Percentiles rank a stretch among this genome's conserved stretches.
phyloP scores from a whole-genome alignment of 495 filamentous ascomycete species.

The Aspergillus funiculosus region DNA sequence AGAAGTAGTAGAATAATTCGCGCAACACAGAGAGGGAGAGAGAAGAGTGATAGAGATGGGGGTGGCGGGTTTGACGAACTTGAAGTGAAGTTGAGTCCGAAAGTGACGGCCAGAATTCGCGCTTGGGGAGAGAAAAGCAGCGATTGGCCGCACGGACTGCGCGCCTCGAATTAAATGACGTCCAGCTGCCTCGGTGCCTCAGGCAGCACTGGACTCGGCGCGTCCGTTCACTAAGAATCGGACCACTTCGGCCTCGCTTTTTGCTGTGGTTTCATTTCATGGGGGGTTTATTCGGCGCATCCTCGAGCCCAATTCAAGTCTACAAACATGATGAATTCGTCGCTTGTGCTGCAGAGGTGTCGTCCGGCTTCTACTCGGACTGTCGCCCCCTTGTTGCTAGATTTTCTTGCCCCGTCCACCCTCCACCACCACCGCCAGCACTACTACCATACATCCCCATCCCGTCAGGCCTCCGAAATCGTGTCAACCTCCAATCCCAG shows the following conservation, averaged over 20 bases:
- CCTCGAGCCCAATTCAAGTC: not conserved
- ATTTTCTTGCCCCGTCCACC: conserved; percentile 40
- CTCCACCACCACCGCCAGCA: conserved; percentile 23
- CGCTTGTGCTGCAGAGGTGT: conserved; percentile 17
- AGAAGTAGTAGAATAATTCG: not conserved
- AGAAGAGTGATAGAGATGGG: not conserved
- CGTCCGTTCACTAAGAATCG: conserved; percentile 15
- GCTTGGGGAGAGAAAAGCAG: conserved; percentile 16
- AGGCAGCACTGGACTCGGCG: conserved; percentile 19
- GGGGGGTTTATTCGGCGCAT: too few species aligned
- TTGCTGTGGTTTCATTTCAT: too few species aligned
- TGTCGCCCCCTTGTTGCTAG: conserved; percentile 29
- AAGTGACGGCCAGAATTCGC: conserved; percentile 12
- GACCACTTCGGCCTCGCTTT: conserved; percentile 13
- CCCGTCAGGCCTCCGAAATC: conserved; percentile 6
- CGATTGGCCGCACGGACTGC: too few species aligned
- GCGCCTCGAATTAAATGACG: too few species aligned
- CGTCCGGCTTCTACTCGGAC: conserved; percentile 16
- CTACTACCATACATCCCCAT: conserved; percentile 30
- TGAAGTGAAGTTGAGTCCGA: conserved; percentile 11
- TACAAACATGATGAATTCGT: conserved; percentile 9
- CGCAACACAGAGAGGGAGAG: not conserved
- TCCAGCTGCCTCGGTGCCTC: too few species aligned
- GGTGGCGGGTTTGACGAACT: conserved; percentile 17
- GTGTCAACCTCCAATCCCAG: conserved; percentile 18